Percentiles rank a stretch among this genome's conserved stretches.
Conservation (phyloP, 2,329 filamentous ascomycete species). For the Orbilia quercus region DNA sequence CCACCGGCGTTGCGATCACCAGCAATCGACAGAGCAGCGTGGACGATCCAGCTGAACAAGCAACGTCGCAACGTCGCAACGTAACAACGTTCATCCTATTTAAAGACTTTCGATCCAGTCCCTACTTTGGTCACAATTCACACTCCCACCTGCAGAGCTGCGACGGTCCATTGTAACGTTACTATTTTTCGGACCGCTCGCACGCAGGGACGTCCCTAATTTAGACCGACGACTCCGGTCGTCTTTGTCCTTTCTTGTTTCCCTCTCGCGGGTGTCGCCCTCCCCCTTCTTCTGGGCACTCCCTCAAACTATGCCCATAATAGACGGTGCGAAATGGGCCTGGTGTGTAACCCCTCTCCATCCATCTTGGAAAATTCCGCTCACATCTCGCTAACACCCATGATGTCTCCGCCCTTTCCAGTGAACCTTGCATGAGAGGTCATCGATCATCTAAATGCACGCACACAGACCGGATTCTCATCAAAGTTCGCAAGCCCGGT, state of each 20-base stretch:
- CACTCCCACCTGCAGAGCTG: conserved; percentile 3
- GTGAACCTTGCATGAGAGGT: conserved; percentile 66
- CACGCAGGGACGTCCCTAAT: neutral
- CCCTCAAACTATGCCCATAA: conserved; percentile 57
- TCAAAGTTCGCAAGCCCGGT: conserved; percentile 67
- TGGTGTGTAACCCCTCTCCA: conserved; percentile 55
- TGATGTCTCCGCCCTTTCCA: conserved; percentile 52
- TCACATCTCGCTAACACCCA: neutral
- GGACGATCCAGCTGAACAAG: conserved; percentile 6
- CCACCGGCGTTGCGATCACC: neutral
- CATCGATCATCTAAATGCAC: conserved; percentile 67
- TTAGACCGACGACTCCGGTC: neutral
- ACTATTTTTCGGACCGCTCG: conserved; percentile 5
- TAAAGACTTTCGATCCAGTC: conserved; percentile 13
- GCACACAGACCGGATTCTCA: conserved; percentile 66
- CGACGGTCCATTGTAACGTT: conserved; percentile 32
- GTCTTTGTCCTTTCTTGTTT: neutral
- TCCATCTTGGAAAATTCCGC: too few relatives aligned
- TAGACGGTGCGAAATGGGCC: conserved; percentile 59
- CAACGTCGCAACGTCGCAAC: conserved; percentile 1
- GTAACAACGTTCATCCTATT: too few relatives aligned
- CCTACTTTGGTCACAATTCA: conserved; percentile 1
- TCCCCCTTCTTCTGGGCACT: neutral
- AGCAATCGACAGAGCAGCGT: neutral
- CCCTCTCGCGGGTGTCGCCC: too few relatives aligned